phyloP scores from a whole-genome alignment of 2,329 filamentous ascomycete genomes.

The Aspergillus quadricinctus region DNA sequence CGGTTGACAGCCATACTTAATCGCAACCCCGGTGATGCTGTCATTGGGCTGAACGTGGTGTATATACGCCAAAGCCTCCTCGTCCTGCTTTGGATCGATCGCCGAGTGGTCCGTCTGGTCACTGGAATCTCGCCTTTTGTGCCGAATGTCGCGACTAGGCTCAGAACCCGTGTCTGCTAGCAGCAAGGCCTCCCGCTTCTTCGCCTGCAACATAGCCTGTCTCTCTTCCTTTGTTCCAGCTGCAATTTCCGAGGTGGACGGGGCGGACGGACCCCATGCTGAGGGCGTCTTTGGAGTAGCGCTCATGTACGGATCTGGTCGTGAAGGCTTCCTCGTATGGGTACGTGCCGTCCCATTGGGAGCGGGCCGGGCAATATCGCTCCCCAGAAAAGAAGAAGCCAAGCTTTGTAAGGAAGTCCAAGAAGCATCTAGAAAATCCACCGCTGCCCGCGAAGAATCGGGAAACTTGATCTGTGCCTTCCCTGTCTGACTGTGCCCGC shows the following conservation, averaged over 20 bases:
- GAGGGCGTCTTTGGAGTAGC: conserved; percentile 21
- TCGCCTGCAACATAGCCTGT: conserved; percentile 43
- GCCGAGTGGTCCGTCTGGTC: conserved; percentile 28
- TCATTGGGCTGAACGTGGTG: conserved; percentile 79
- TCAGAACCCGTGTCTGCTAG: conserved; percentile 39
- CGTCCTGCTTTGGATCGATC: conserved; percentile 50
- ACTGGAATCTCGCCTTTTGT: conserved; percentile 45
- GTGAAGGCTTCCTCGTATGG: conserved; percentile 36
- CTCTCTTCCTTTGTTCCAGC: conserved; percentile 42
- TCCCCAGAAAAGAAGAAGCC: conserved; percentile 47
- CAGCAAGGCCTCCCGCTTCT: conserved; percentile 44
- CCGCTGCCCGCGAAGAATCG: conserved; percentile 22
- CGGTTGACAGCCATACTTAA: conserved; percentile 83
- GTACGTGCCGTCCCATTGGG: conserved; percentile 23
- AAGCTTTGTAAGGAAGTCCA: conserved; percentile 48
- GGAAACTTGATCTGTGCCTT: conserved; percentile 20
- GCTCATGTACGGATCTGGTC: conserved; percentile 28
- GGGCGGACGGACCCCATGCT: conserved; percentile 41
- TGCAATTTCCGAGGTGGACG: conserved; percentile 28
- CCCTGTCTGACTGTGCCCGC: conserved; percentile 19
- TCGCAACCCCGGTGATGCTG: conserved; percentile 84
- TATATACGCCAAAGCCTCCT: conserved; percentile 81
- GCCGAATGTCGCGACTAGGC: conserved; percentile 32
- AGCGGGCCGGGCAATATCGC: conserved; percentile 28
- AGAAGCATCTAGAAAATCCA: conserved; percentile 42